Base-by-base conservation (phyloP, 2,329 filamentous ascomycete genomes). In the Fusarium coicis region DNA sequence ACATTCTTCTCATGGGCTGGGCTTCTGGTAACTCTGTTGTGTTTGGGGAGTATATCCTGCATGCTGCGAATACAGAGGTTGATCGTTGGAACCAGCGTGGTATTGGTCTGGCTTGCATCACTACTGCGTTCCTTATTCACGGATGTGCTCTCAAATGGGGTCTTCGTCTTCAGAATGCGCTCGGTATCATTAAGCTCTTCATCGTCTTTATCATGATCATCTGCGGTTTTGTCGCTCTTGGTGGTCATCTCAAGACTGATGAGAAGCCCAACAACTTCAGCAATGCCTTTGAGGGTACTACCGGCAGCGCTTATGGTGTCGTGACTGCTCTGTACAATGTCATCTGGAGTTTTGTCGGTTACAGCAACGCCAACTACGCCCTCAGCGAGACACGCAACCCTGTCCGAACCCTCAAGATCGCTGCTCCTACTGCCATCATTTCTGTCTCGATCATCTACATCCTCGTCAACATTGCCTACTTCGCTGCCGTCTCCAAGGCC, bases 271-370 rank as follows among this genome's bases (percentile, higher is more conserved):
- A 90, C 77, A 92, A 91, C 83, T 92, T 93, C 77, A 80, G 81
- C 72, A 85, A 91, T 66, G 87, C 90, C 15, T 93, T 93, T 70
- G 85, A 87, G 52, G 91, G 91, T 14, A 93, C 91, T 10, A 91
- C 89, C 2, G 88, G 89, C 12, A 91, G 87, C 73, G 87, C 89
- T 3, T 93, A 93, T 72, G 90, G 89, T 53, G 85, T 92, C 39
- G 90, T 92, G n/a, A 92, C 89, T 3, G 90, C 91, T 1, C 82
- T 93, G 1, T 93, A 92, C 84, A 93, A 92, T 74, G 90, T 93
- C 70, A 91, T 93, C 76, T 93, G 91, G 87, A 90, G 87, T 68
- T 93, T 90, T 76, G 87, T 91, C 72, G 91, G 91, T 30, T 92
- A 91, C 84, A 88, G 85, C 82, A 92, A 92, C 79, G 90, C 90